These are phyloP conservation scores for Nakaseomyces kungkrabaensis DNA, from an alignment of 1,139 yeast genomes.

Conservation along the genomic window DNA sequence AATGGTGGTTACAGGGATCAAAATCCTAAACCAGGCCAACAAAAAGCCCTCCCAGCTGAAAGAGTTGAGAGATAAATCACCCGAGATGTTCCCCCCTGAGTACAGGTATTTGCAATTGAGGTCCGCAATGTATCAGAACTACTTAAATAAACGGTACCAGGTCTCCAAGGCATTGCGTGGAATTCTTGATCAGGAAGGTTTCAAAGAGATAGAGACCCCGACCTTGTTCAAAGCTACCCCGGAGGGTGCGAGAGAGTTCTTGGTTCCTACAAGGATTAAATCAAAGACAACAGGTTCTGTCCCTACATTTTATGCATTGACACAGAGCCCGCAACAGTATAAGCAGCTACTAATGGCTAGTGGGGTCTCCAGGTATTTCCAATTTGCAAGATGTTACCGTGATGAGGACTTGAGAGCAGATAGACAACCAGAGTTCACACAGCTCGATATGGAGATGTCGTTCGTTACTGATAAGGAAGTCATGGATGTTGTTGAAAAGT, in stretches of 20 bases:
- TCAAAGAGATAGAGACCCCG: slow-evolving; percentile 89
- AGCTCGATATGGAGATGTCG: slow-evolving; percentile 88
- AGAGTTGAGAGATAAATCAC: slow-evolving; percentile 37
- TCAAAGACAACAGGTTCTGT: slow-evolving; percentile 16
- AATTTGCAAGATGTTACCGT: slow-evolving; percentile 86
- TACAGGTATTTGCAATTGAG: slow-evolving; percentile 74
- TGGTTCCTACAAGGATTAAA: slow-evolving; percentile 70
- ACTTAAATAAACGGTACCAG: slow-evolving; percentile 51
- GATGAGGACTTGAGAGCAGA: slow-evolving; percentile 93
- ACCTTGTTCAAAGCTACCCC: slow-evolving; percentile 89
- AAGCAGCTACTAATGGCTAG: slow-evolving; percentile 92
- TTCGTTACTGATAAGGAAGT: slow-evolving; percentile 66
- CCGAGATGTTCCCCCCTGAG: slow-evolving; percentile 52
- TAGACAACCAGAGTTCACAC: slow-evolving; percentile 96
- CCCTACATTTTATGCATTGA: slow-evolving; percentile 71
- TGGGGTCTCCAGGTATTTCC: slow-evolving; percentile 79
- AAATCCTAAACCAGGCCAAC: slow-evolving; percentile 56
- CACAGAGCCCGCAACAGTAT: slow-evolving; percentile 97
- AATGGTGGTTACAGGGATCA: slow-evolving; percentile 41
- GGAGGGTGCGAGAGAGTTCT: slow-evolving; percentile 93
- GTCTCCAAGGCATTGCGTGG: slow-evolving; percentile 49
- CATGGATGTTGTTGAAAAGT: slow-evolving; percentile 48
- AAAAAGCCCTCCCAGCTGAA: slow-evolving; percentile 64
- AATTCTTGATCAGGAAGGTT: slow-evolving; percentile 39
- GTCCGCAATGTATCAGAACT: slow-evolving; percentile 47